Evolutionary conservation across 176 grass and related monocot species (phyloP).

Genomic region (Oryza rufipogon): DNA sequence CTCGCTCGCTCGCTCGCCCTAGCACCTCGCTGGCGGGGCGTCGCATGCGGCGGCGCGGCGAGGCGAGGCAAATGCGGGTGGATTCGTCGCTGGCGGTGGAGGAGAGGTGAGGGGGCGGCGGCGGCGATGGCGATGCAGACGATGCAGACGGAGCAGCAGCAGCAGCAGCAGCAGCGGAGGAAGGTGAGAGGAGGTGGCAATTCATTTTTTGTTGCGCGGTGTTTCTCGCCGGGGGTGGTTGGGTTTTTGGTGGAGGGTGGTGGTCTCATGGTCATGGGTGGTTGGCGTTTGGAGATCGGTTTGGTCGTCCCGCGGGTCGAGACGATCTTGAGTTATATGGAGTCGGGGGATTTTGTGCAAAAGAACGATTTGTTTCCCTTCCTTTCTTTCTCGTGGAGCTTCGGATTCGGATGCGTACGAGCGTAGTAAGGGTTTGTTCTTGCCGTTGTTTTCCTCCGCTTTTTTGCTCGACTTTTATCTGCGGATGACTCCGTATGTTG

Average conservation of each 20-base stretch:
- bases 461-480: background rate
- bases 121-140: slow-evolving; percentile 48
- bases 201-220: background rate
- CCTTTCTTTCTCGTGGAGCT: background rate
- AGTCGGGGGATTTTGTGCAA: background rate
- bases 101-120: background rate
- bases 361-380: background rate
- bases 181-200: slow-evolving; percentile 45
- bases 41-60: slow-evolving; percentile 30
- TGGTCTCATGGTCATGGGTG: slow-evolving; percentile 21
- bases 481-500: background rate
- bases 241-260: slow-evolving; percentile 7
- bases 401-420: background rate
- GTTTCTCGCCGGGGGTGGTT: slow-evolving; percentile 36
- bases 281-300: slow-evolving; percentile 47
- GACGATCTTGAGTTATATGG: slow-evolving; percentile 7
- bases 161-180: slow-evolving; percentile 39
- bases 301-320: slow-evolving; percentile 19
- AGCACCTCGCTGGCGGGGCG: slow-evolving; percentile 1
- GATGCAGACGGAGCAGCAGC: slow-evolving; percentile 46
- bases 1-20: background rate
- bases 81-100: slow-evolving; percentile 35
- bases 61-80: slow-evolving; percentile 56
- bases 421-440: slow-evolving; percentile 19
- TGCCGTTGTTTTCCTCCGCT: slow-evolving; percentile 35